Conservation (phyloP, 148 eudicot genomes). For the Chenopodium formosanum region DNA sequence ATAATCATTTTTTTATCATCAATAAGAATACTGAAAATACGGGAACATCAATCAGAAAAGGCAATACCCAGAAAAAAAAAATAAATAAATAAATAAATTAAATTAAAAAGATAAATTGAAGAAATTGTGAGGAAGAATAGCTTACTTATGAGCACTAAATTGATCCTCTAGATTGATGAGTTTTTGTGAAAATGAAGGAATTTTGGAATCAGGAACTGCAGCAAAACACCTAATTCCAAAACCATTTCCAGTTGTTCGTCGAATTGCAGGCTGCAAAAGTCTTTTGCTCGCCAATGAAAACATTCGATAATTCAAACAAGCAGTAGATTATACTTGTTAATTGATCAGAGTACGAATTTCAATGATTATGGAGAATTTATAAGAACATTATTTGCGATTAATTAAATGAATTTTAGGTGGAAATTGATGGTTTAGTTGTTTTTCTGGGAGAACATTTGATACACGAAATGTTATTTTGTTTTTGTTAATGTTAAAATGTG, state of each 20-base stretch:
- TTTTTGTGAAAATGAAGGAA: constrained; percentile 39
- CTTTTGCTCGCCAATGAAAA: constrained; percentile 33
- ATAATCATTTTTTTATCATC: too few species aligned
- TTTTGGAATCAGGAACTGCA: constrained; percentile 36
- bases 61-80: background rate
- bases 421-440: background rate
- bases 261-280: constrained; percentile 12
- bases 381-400: background rate
- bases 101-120: background rate
- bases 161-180: constrained; percentile 68
- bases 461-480: background rate
- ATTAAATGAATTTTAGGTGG: background rate
- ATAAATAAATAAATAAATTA: background rate
- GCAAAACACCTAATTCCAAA: constrained; percentile 36
- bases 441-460: background rate
- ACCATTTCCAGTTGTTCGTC: constrained; percentile 9
- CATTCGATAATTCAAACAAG: background rate
- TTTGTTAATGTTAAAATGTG: background rate
- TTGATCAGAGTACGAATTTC: background rate
- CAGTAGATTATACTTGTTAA: background rate
- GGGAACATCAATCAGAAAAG: background rate
- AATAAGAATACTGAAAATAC: too few species aligned
- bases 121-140: constrained; percentile 4
- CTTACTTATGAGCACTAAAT: constrained; percentile 79
- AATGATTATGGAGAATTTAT: background rate